phyloP scores from a whole-genome alignment of 345 rosid genomes.

The Eutrema heterophyllum region DNA sequence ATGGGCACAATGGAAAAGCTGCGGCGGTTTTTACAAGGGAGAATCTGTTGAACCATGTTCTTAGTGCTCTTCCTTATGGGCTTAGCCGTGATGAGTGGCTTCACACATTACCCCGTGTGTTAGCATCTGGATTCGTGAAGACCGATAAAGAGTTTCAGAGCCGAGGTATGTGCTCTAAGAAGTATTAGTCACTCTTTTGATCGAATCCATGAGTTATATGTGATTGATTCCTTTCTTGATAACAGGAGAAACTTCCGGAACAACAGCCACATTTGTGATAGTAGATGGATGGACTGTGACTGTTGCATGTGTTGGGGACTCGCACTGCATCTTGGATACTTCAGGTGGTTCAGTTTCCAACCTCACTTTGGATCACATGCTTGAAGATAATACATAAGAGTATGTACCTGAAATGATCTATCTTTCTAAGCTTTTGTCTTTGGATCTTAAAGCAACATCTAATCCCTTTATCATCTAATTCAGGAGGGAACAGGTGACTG shows the following conservation, averaged over 20 bases:
- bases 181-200: not conserved
- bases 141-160: slow-evolving; percentile 93
- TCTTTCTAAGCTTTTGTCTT: not conserved
- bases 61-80: slow-evolving; percentile 68
- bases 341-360: slow-evolving; percentile 64
- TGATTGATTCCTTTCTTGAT: slow-evolving; percentile 3
- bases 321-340: slow-evolving; percentile 79
- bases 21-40: slow-evolving; percentile 83
- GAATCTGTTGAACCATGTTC: slow-evolving; percentile 58
- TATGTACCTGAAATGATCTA: slow-evolving; percentile 29
- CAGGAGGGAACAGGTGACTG: slow-evolving; percentile 87
- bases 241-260: slow-evolving; percentile 85
- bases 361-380: slow-evolving; percentile 87
- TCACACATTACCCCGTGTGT: slow-evolving; percentile 80
- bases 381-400: slow-evolving; percentile 87
- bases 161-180: slow-evolving; percentile 42
- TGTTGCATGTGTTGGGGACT: slow-evolving; percentile 92
- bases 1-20: slow-evolving; percentile 92
- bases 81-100: slow-evolving; percentile 85
- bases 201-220: not conserved
- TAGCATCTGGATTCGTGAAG: slow-evolving; percentile 91
- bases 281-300: slow-evolving; percentile 95
- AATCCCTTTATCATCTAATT: not conserved
- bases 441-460: slow-evolving; percentile 5
- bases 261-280: slow-evolving; percentile 87